Evolutionary conservation across 441 rosid genomes (phyloP), one percentile per base, ranked within the genome.

Genomic region (Pelargonium fulgidum): DNA sequence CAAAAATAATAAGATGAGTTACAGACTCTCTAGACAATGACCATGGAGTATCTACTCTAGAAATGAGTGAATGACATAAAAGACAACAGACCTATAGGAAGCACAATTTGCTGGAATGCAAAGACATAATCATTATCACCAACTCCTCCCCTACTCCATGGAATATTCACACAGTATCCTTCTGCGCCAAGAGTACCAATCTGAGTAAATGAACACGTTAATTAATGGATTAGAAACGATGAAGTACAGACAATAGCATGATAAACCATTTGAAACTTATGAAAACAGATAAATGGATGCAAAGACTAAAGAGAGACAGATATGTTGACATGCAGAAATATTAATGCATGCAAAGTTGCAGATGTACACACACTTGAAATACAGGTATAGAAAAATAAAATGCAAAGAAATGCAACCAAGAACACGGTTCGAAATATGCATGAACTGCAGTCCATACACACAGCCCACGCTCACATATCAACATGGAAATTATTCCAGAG

Each of bases 131-230:
- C 99, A 68, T 88, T 85, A 77, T 94, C 99, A 22, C 97, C 96
- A 69, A 94, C 91, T 73, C 96, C 97, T 45, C 92, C 87, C 26
- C 95, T 80, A 74, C 91, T 91, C 99, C 99, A 94, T 24, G 99
- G 99, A 72, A 94, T 68, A 81, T 94, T 91, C 64, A 91, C 96
- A 56, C 99, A 94, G 74, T 81, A 87, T 52, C 99, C 99, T 82
- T 91, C 97, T 66, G 90, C 99, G 62, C 96, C 99, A 11, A 82
- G 79, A 44, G 77, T 77, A 76, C 99, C 99, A 78, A 90, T 84
- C 99, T 94, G 79, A 73, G 73, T 39, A 74, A 62, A 69, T 54
- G 45, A 68, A 70, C 72, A 22, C 65, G 29, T 14, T 61, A 44
- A 56, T 69, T 44, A 72, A 10, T 72, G 52, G 33, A 73, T 44